phyloP scores from a whole-genome alignment of 306 rosid species.

The Acacia acuminata region DNA sequence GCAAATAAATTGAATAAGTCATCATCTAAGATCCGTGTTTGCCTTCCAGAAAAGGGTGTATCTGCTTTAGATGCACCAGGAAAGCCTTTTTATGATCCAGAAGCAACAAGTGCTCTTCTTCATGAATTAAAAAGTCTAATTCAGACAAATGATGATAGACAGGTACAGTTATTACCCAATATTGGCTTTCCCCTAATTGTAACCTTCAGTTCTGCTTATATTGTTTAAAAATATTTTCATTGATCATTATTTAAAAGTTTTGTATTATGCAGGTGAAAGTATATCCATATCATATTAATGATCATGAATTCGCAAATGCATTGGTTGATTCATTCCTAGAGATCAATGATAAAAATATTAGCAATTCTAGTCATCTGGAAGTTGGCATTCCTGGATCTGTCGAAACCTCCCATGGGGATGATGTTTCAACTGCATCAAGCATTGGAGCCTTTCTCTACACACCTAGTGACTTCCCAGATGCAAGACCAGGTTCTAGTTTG shows the following conservation, averaged over 20 bases:
- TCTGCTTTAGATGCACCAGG: slow-evolving; percentile 92
- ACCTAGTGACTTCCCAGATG: slow-evolving; percentile 80
- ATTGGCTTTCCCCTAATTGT: neutral
- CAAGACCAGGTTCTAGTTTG: slow-evolving; percentile 71
- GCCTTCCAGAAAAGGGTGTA: slow-evolving; percentile 85
- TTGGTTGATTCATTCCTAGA: slow-evolving; percentile 80
- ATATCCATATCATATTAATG: slow-evolving; percentile 81
- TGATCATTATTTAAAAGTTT: neutral
- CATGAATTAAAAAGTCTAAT: slow-evolving; percentile 66
- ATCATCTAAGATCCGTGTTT: slow-evolving; percentile 65
- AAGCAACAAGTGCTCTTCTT: slow-evolving; percentile 64
- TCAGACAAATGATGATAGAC: slow-evolving; percentile 54
- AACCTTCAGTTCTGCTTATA: slow-evolving; percentile 18
- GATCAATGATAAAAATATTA: slow-evolving; percentile 46
- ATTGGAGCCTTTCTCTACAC: slow-evolving; percentile 40
- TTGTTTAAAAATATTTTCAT: neutral
- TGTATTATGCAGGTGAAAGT: slow-evolving; percentile 63
- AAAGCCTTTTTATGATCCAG: slow-evolving; percentile 76
- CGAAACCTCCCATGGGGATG: slow-evolving; percentile 36
- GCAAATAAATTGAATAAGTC: slow-evolving; percentile 76
- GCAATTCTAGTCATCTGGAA: slow-evolving; percentile 40
- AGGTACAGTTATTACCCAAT: slow-evolving; percentile 50
- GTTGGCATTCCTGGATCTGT: slow-evolving; percentile 37
- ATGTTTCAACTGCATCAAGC: slow-evolving; percentile 44
- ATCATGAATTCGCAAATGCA: slow-evolving; percentile 74